phyloP scores from a whole-genome alignment of 139 green algal genomes.

The Chlamydomonas sp. region DNA sequence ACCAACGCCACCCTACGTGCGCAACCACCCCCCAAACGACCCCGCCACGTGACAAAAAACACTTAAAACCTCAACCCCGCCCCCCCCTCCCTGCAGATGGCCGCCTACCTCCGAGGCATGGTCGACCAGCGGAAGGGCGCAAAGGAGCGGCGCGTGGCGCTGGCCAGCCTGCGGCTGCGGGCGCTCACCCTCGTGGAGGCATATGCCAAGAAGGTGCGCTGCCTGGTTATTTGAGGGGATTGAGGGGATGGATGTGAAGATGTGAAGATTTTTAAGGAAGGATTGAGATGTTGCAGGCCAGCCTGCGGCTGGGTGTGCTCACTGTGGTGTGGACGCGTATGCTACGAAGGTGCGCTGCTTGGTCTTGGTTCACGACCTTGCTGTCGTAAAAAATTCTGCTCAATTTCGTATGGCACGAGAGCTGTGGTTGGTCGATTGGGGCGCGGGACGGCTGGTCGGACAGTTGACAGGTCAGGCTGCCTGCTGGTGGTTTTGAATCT shows the following conservation, averaged over 20 bases:
- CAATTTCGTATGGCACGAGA: no score
- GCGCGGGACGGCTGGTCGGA: no score
- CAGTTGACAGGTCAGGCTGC: no score
- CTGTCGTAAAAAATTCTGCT: background rate
- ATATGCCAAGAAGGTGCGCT: constrained; percentile 53
- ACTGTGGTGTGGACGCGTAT: background rate
- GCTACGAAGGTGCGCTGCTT: background rate
- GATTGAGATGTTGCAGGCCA: background rate
- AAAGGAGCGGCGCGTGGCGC: constrained; percentile 35
- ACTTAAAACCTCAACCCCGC: no score
- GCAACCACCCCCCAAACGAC: no score
- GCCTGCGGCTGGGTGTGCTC: background rate
- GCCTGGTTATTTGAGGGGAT: background rate
- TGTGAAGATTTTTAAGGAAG: background rate
- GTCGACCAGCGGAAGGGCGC: constrained; percentile 22
- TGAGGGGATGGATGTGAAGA: background rate
- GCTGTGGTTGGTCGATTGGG: no score
- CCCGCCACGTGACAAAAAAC: no score
- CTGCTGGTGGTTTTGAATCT: no score
- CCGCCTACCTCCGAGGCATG: constrained; percentile 33
- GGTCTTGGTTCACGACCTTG: no score
- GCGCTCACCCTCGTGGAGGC: constrained; percentile 57
- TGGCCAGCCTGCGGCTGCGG: constrained; percentile 59
- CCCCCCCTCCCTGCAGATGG: constrained; percentile 5
- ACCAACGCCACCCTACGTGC: no score